These are phyloP conservation scores for Stellera chamaejasme DNA, from an alignment of 345 rosid species.

Conservation along the genomic window DNA sequence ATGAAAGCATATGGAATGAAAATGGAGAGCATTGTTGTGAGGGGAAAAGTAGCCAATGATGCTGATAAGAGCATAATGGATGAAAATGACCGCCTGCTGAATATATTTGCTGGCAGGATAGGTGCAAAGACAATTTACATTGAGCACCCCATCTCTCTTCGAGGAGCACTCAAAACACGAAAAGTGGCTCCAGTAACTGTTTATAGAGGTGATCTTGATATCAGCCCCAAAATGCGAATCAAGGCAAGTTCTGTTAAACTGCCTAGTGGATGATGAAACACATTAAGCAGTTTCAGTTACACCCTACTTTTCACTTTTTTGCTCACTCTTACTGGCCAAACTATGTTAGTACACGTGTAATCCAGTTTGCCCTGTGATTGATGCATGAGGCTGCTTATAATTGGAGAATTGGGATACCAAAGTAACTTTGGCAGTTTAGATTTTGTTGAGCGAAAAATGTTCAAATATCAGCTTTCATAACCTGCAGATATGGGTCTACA, in stretches of 20 bases:
- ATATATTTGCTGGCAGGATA: conserved; percentile 50
- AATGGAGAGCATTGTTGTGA: conserved; percentile 64
- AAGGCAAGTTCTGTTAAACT: conserved; percentile 38
- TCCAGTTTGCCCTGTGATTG: too few relatives aligned
- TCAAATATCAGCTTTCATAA: conserved; percentile 7
- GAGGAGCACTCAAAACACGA: conserved; percentile 77
- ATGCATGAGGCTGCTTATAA: too few relatives aligned
- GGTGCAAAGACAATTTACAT: conserved; percentile 47
- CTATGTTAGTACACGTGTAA: too few relatives aligned
- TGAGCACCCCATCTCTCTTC: conserved; percentile 62
- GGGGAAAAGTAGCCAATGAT: conserved; percentile 27
- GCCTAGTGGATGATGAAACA: too few relatives aligned
- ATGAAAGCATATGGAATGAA: conserved; percentile 59
- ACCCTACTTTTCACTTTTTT: too few relatives aligned
- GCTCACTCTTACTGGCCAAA: too few relatives aligned
- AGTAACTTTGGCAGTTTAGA: too few relatives aligned
- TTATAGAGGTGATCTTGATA: conserved; percentile 86
- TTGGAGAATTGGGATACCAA: too few relatives aligned
- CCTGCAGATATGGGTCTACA: conserved; percentile 87
- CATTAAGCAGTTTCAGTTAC: too few relatives aligned
- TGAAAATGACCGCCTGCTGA: conserved; percentile 71
- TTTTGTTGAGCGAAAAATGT: not conserved
- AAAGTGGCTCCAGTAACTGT: conserved; percentile 65
- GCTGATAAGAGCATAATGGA: conserved; percentile 33
- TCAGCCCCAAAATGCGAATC: conserved; percentile 59